Percentiles rank a stretch among this genome's conserved stretches.
These are phyloP conservation scores for Chara braunii DNA, from an alignment of 139 green algal genomes.

Conservation along the genomic window DNA sequence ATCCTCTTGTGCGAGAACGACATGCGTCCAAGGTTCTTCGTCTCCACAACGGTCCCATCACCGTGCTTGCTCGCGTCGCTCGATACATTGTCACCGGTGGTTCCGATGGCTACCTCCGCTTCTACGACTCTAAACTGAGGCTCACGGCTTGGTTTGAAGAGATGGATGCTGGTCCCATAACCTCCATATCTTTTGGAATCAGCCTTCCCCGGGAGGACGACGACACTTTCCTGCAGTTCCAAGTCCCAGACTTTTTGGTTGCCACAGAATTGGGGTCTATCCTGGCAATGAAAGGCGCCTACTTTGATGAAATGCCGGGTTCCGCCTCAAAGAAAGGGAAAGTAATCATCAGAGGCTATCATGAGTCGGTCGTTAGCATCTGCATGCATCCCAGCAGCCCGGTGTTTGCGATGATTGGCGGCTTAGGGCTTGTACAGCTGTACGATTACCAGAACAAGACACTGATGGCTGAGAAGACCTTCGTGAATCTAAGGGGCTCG, in stretches of 20 bases:
- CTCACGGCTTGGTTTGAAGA: slow-evolving; percentile 77
- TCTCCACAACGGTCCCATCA: slow-evolving; percentile 58
- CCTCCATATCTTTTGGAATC: slow-evolving; percentile 9
- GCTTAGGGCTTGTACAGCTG: too few species aligned
- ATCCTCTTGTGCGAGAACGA: too few species aligned
- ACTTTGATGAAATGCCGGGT: too few species aligned
- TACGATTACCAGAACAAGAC: too few species aligned
- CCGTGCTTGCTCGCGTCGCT: slow-evolving; percentile 40
- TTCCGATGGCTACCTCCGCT: slow-evolving; percentile 59
- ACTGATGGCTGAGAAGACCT: too few species aligned
- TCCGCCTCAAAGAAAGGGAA: too few species aligned
- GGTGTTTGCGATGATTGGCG: too few species aligned
- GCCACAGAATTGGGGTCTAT: slow-evolving; percentile 19
- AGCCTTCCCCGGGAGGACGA: background rate
- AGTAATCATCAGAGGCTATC: too few species aligned
- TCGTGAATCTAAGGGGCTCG: too few species aligned
- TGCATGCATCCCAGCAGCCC: too few species aligned
- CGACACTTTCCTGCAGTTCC: background rate
- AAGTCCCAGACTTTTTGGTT: slow-evolving; percentile 36
- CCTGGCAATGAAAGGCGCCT: slow-evolving; percentile 4
- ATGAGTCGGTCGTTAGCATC: too few species aligned
- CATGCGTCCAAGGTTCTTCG: slow-evolving; percentile 66
- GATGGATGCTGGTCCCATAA: slow-evolving; percentile 50
- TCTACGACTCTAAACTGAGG: slow-evolving; percentile 66
- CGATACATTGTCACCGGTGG: slow-evolving; percentile 57